Percentiles rank a stretch among this genome's conserved stretches.
phyloP scores from a whole-genome alignment of 495 filamentous ascomycete genomes.

The Aspergillus ostianus region DNA sequence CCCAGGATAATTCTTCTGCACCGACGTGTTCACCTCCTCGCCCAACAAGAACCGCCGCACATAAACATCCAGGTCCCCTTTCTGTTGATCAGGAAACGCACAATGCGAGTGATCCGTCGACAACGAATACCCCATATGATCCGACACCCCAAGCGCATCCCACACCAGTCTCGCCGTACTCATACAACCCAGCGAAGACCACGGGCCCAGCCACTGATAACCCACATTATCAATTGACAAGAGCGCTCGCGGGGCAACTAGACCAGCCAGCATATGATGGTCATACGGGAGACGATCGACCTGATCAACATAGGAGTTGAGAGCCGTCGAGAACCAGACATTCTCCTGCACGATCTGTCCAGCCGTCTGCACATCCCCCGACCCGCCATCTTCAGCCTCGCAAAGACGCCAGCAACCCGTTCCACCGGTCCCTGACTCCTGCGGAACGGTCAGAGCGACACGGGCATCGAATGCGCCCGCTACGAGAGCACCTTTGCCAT shows the following conservation, averaged over 20 bases:
- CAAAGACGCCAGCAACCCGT: constrained; percentile 13
- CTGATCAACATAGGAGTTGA: neutral
- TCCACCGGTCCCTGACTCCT: constrained; percentile 14
- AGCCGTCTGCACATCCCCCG: constrained; percentile 9
- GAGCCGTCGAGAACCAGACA: constrained; percentile 13
- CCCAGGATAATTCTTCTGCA: constrained; percentile 3
- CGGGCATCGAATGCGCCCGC: constrained; percentile 11
- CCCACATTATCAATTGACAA: constrained; percentile 11
- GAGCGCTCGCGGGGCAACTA: constrained; percentile 10
- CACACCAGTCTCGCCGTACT: constrained; percentile 6
- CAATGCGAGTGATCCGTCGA: constrained; percentile 8
- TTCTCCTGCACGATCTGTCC: constrained; percentile 10
- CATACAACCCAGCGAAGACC: constrained; percentile 12
- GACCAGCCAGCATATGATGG: constrained; percentile 14
- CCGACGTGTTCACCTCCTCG: neutral
- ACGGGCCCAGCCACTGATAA: constrained; percentile 15
- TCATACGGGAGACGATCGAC: constrained; percentile 8
- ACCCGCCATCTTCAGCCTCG: constrained; percentile 3
- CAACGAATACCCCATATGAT: constrained; percentile 12
- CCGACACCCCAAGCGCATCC: constrained; percentile 5
- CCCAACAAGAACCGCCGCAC: constrained; percentile 9
- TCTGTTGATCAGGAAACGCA: constrained; percentile 6
- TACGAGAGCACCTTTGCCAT: constrained; percentile 14
- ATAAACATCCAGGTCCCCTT: constrained; percentile 5
- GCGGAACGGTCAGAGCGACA: constrained; percentile 8